Evolutionary conservation across 495 filamentous ascomycete species (phyloP), one percentile per base, ranked within the genome.

Genomic region (Penicillium bialowiezense): DNA sequence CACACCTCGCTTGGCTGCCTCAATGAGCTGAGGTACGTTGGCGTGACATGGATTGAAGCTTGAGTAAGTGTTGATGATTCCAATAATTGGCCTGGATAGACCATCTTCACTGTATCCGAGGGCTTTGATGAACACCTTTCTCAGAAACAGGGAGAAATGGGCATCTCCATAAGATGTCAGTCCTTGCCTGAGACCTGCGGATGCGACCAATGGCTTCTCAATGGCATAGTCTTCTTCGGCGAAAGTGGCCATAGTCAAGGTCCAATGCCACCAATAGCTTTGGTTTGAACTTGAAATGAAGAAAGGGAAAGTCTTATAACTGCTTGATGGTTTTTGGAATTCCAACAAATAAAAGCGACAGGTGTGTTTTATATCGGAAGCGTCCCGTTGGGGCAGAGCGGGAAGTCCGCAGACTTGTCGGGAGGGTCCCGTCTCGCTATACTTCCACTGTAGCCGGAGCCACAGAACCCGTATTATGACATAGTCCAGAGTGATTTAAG

Each of bases 81-180:
- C 83, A 19, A 87, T 70, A 41, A 86, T 82, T 1, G 84, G 83
- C 1, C 81, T 69, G 0, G 80, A 81, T 15, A 86, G 77, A 0
- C 83, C 78, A 50, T 85, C 83, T 56, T 86, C 83, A 40, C 76
- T 76, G 67, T 85, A 86, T 9, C 84, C 84, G 0, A 85, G 67
- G 1, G 82, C 81, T 57, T 87, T 87, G 67, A 87, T 85, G 60
- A 86, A 87, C 19, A 80, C 82, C 56, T 86, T 86, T 14, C 84
- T 74, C 15, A 87, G 73, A 50, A 87, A 87, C 1, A 86, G 75
- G 3, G 81, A 84, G 67, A 87, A 87, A 59, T 86, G 83, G 1
- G 81, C 71, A 50, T 87, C 83, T 20, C 84, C 84, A 61, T 87
- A 87, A n/a, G 80, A 78, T 1, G 82, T 77, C 5, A 87, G 70